phyloP scores from a whole-genome alignment of 208 protist species.

The Trypanosoma cruzi region DNA sequence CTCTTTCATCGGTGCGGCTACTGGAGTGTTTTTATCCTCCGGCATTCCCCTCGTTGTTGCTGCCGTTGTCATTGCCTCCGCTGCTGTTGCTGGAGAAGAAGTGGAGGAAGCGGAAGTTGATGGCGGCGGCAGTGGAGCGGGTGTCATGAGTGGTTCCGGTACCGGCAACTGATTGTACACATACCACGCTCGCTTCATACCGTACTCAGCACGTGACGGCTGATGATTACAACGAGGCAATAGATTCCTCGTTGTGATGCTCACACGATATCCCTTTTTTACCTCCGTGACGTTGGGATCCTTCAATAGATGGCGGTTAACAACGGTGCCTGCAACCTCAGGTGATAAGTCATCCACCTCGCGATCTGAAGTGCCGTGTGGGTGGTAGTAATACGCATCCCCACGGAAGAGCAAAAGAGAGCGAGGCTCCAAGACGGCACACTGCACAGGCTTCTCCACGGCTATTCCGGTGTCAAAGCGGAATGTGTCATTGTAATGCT shows the following conservation, averaged over 20 bases:
- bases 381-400: slow-evolving; percentile 86
- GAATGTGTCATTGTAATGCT: slow-evolving; percentile 95
- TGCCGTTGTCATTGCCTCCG: neutral
- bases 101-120: neutral
- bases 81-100: neutral
- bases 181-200: slow-evolving; percentile 89
- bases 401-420: slow-evolving; percentile 85
- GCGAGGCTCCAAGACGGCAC: slow-evolving; percentile 85
- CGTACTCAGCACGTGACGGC: slow-evolving; percentile 73
- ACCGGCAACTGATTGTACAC: slow-evolving; percentile 73
- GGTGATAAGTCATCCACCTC: slow-evolving; percentile 56
- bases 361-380: slow-evolving; percentile 84
- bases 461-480: slow-evolving; percentile 85
- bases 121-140: slow-evolving; percentile 8
- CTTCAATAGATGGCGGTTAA: slow-evolving; percentile 76
- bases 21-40: neutral
- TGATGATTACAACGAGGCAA: slow-evolving; percentile 89
- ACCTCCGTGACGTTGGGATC: slow-evolving; percentile 56
- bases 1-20: neutral
- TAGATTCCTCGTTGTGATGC: slow-evolving; percentile 88
- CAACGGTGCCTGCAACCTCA: slow-evolving; percentile 59
- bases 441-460: slow-evolving; percentile 54
- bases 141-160: slow-evolving; percentile 56
- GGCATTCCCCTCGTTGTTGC: neutral
- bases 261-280: slow-evolving; percentile 67